Percentiles rank a stretch among this genome's conserved stretches.
phyloP scores from a whole-genome alignment of 2,329 filamentous ascomycete genomes.

The Monosporascus sp. region DNA sequence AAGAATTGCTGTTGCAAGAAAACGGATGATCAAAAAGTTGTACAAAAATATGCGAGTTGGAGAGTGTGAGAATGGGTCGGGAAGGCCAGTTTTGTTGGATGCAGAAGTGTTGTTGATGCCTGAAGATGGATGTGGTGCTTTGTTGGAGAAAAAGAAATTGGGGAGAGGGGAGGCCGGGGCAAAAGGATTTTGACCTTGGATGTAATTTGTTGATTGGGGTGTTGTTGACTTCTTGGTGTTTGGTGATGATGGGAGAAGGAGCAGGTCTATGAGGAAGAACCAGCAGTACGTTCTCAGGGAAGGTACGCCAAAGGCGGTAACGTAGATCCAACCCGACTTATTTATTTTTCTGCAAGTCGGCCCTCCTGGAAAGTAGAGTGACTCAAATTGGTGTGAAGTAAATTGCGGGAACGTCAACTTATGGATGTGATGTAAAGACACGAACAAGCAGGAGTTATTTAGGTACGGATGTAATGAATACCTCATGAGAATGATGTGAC shows the following conservation, averaged over 20 bases:
- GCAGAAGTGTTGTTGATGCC: constrained; percentile 5
- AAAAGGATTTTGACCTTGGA: neutral
- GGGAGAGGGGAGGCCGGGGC: neutral
- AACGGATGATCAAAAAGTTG: constrained; percentile 27
- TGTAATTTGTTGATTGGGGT: neutral
- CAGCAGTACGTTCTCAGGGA: neutral
- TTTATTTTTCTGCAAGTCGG: neutral
- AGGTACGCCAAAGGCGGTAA: neutral
- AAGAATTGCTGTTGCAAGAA: constrained; percentile 29
- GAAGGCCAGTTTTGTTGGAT: constrained; percentile 16
- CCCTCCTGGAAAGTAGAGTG: neutral
- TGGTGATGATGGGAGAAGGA: neutral
- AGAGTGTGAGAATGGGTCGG: constrained; percentile 9
- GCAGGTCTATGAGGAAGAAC: neutral
- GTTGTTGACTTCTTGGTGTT: neutral
- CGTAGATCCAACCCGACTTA: neutral
- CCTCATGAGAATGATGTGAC: neutral
- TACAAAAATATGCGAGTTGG: constrained; percentile 23
- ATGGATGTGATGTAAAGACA: neutral
- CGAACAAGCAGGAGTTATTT: neutral
- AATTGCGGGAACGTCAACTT: neutral
- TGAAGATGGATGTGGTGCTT: neutral
- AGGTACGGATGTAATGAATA: neutral
- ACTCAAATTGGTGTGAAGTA: neutral
- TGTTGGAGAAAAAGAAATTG: neutral